These are phyloP conservation scores for Fusarium pilosicola DNA, from an alignment of 2,329 filamentous ascomycete genomes.

Conservation along the genomic window DNA sequence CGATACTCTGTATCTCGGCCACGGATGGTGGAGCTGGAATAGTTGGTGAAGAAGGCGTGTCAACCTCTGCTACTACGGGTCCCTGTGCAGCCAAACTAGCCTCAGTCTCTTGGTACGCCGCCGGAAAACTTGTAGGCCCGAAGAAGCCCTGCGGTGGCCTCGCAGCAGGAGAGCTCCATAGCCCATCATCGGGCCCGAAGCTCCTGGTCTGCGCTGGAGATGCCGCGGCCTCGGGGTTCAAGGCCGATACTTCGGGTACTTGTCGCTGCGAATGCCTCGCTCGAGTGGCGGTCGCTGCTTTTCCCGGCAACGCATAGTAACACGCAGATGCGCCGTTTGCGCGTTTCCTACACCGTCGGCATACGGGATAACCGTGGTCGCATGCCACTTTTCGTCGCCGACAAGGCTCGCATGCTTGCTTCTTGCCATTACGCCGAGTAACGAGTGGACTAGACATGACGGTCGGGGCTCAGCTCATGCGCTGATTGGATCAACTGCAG, in stretches of 20 bases:
- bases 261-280: not conserved
- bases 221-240: not conserved
- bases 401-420: conserved; percentile 1
- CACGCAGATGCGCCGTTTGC: not conserved
- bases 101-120: not conserved
- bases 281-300: accelerated
- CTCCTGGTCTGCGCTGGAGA: not conserved
- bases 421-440: not conserved
- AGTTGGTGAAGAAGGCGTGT: not conserved
- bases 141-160: not conserved
- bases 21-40: not conserved
- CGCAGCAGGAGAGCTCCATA: not conserved
- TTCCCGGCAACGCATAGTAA: not conserved
- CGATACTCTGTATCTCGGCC: not conserved
- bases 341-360: not conserved
- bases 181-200: not conserved
- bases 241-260: not conserved
- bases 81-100: not conserved
- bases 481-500: too few relatives aligned
- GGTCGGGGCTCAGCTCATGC: accelerated
- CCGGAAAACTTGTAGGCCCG: not conserved
- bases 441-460: not conserved
- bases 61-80: accelerated
- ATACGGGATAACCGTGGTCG: not conserved
- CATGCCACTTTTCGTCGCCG: not conserved